Evolutionary conservation across 805 yeast species (phyloP).

Genomic region (Ogataea salicorniae): DNA sequence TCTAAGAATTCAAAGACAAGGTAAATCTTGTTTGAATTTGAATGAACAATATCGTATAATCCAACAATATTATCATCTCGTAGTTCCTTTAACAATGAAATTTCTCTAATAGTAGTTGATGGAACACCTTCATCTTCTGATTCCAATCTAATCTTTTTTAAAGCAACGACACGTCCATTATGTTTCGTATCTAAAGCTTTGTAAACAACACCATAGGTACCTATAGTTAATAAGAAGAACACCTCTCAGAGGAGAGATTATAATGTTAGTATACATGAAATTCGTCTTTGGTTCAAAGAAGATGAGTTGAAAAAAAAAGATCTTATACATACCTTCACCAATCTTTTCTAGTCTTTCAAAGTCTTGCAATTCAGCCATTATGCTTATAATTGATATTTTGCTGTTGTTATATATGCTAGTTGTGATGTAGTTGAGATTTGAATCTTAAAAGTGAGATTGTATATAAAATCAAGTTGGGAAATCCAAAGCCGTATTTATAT

Average conservation of each 20-base stretch:
- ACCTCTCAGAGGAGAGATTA: too few relatives aligned
- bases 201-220: slow-evolving; percentile 96
- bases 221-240: slow-evolving; percentile 24
- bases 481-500: too few relatives aligned
- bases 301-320: slow-evolving; percentile 1
- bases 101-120: slow-evolving; percentile 95
- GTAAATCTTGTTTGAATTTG: slow-evolving; percentile 87
- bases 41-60: slow-evolving; percentile 88
- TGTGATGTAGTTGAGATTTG: too few relatives aligned
- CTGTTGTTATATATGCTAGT: too few relatives aligned
- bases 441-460: too few relatives aligned
- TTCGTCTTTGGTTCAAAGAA: too few relatives aligned
- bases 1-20: slow-evolving; percentile 92
- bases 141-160: slow-evolving; percentile 91
- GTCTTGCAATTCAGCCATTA: slow-evolving; percentile 84
- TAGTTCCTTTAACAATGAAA: slow-evolving; percentile 88
- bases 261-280: too few relatives aligned
- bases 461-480: too few relatives aligned
- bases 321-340: slow-evolving; percentile 70
- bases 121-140: slow-evolving; percentile 99
- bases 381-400: not conserved
- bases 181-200: slow-evolving; percentile 88
- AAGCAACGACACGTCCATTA: slow-evolving; percentile 90
- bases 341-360: slow-evolving; percentile 93
- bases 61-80: slow-evolving; percentile 91